Conservation (phyloP, 352 stramenopile genomes). For the Pythium myriotylum region DNA sequence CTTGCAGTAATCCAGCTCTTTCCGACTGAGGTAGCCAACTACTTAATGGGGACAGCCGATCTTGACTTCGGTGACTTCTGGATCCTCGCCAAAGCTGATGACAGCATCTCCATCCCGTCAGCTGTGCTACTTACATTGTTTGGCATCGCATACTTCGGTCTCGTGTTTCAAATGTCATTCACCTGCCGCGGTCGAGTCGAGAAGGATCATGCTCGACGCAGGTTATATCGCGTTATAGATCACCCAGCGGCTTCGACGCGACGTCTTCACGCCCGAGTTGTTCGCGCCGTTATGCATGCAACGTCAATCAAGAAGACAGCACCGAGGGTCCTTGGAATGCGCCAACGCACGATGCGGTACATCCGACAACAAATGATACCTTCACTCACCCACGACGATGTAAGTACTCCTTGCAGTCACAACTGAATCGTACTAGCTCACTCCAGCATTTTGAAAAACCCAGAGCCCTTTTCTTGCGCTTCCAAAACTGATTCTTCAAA, state of each 20-base stretch:
- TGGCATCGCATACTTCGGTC: slow-evolving; percentile 33
- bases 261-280: not conserved
- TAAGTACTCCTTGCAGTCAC: not conserved
- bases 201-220: not conserved
- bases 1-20: slow-evolving; percentile 45
- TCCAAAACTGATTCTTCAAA: slow-evolving; percentile 55
- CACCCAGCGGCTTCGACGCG: not conserved
- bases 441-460: not conserved
- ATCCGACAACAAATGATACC: not conserved
- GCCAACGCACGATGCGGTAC: not conserved
- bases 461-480: slow-evolving; percentile 46
- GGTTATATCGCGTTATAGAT: not conserved
- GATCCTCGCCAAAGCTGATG: slow-evolving; percentile 34
- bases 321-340: not conserved
- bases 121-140: slow-evolving; percentile 35
- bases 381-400: not conserved
- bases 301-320: not conserved
- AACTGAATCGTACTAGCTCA: not conserved
- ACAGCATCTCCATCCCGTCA: slow-evolving; percentile 23
- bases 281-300: not conserved
- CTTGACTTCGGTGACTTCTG: slow-evolving; percentile 59
- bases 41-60: slow-evolving; percentile 37
- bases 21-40: slow-evolving; percentile 41
- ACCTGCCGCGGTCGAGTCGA: not conserved
- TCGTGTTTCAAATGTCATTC: slow-evolving; percentile 39